phyloP scores from a whole-genome alignment of 495 filamentous ascomycete species.

The Xylaria intraflava region DNA sequence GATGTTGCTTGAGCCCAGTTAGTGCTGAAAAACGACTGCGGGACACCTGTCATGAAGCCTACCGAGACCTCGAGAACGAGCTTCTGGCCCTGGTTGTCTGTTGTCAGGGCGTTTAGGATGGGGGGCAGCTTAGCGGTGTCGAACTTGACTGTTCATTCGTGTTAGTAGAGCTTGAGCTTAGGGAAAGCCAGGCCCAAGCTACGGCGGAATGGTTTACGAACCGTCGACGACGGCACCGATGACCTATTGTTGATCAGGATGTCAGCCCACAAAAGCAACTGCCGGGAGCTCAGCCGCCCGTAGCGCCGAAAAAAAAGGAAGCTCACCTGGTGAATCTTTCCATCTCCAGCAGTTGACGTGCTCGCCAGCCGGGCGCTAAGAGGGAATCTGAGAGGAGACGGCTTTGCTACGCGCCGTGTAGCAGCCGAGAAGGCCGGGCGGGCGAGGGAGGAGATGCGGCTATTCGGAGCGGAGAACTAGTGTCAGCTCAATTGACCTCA shows the following conservation, averaged over 20 bases:
- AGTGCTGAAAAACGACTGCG: constrained; percentile 21
- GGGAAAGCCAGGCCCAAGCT: background rate
- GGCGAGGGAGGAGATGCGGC: constrained; percentile 74
- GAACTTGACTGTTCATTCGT: constrained; percentile 64
- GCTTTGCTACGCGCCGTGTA: constrained; percentile 62
- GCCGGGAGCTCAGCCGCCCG: constrained; percentile 4
- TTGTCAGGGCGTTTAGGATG: constrained; percentile 95
- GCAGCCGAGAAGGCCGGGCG: constrained; percentile 63
- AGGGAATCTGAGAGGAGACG: constrained; percentile 55
- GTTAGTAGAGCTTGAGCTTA: constrained; percentile 14
- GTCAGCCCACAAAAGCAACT: constrained; percentile 31
- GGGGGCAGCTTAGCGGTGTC: constrained; percentile 87
- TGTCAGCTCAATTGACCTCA: constrained; percentile 39
- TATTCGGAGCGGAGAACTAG: constrained; percentile 36
- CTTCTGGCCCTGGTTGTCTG: constrained; percentile 86
- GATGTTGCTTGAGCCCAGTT: constrained; percentile 74
- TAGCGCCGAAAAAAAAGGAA: constrained; percentile 9
- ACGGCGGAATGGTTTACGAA: constrained; percentile 36
- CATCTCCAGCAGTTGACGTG: constrained; percentile 52
- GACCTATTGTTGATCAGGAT: constrained; percentile 44
- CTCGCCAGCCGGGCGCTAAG: constrained; percentile 62
- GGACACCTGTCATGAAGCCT: constrained; percentile 42
- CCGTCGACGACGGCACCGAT: constrained; percentile 72
- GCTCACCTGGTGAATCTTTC: constrained; percentile 78
- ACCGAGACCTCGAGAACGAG: constrained; percentile 94